Percentiles rank a stretch among this genome's conserved stretches.
Evolutionary conservation across 2,329 filamentous ascomycete genomes (phyloP).

Genomic region (Exophiala sideris): DNA sequence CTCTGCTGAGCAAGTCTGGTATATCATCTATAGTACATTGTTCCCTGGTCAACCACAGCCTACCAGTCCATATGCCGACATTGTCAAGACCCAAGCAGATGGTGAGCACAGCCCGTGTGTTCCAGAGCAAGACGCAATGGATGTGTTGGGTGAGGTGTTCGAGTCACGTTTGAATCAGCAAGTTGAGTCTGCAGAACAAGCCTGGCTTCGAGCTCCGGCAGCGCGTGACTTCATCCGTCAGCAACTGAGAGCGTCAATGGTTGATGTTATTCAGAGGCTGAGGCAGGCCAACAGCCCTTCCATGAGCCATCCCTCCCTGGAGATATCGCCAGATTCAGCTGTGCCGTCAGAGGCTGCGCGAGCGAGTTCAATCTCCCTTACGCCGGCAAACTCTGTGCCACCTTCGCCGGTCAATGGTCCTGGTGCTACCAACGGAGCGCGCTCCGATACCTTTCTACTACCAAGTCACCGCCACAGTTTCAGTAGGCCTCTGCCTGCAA

Average conservation of each 20-base stretch:
- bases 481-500: conserved; percentile 16
- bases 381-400: conserved; percentile 15
- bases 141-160: conserved; percentile 14
- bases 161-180: conserved; percentile 23
- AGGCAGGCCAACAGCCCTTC: conserved; percentile 9
- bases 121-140: conserved; percentile 15
- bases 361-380: conserved; percentile 15
- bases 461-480: conserved; percentile 17
- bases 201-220: conserved; percentile 14
- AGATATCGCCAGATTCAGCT: conserved; percentile 13
- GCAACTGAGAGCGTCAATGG: conserved; percentile 16
- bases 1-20: conserved; percentile 26
- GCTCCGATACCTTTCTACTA: conserved; percentile 5
- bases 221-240: conserved; percentile 18
- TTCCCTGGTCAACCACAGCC: conserved; percentile 24
- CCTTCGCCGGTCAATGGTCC: conserved; percentile 13
- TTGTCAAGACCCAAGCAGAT: background rate
- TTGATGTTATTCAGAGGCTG: conserved; percentile 15
- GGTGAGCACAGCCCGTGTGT: conserved; percentile 2
- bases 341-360: conserved; percentile 7
- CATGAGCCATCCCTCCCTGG: conserved; percentile 6
- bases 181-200: conserved; percentile 8
- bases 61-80: conserved; percentile 25
- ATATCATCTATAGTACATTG: conserved; percentile 24
- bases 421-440: background rate